phyloP scores from a whole-genome alignment of 2,329 filamentous ascomycete species.

The Hypoxylon rubiginosum region DNA sequence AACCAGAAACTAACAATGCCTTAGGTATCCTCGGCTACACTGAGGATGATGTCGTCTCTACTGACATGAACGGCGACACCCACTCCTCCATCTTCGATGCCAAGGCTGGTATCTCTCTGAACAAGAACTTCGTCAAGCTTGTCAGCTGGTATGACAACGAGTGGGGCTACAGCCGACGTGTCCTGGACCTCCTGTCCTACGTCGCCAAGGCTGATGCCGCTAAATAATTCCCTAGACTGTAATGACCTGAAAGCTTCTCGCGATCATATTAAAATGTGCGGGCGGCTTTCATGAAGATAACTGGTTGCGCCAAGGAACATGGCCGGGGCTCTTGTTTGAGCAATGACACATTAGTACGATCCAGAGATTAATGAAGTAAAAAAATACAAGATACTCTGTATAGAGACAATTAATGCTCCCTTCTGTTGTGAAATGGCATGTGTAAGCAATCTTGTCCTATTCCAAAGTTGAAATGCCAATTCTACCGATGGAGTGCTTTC shows the following conservation, averaged over 20 bases:
- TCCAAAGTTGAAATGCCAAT: not conserved
- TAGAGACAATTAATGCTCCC: conserved; percentile 3
- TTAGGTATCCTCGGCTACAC: conserved; percentile 91
- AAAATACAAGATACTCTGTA: conserved; percentile 21
- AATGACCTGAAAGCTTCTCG: conserved; percentile 40
- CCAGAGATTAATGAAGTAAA: conserved; percentile 28
- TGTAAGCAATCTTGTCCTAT: not conserved
- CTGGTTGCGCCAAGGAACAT: conserved; percentile 25
- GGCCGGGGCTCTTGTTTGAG: conserved; percentile 26
- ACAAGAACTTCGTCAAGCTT: conserved; percentile 99
- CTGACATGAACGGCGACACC: conserved; percentile 91
- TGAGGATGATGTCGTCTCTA: conserved; percentile 96
- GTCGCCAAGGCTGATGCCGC: conserved; percentile 80
- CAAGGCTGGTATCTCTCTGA: conserved; percentile 98
- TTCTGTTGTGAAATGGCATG: conserved; percentile 5
- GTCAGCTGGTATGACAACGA: conserved; percentile 99
- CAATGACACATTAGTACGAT: conserved; percentile 32
- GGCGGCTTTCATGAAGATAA: conserved; percentile 28
- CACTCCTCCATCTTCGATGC: conserved; percentile 99
- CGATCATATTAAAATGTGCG: conserved; percentile 25
- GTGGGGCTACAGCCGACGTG: conserved; percentile 99
- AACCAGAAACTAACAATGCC: conserved; percentile 27
- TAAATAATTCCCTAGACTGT: conserved; percentile 57
- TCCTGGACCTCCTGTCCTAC: conserved; percentile 84
- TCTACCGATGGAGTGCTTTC: not conserved